Evolutionary conservation across 225 moss, liverwort and hornwort species (phyloP).

Genomic region (Pleurozium schreberi): DNA sequence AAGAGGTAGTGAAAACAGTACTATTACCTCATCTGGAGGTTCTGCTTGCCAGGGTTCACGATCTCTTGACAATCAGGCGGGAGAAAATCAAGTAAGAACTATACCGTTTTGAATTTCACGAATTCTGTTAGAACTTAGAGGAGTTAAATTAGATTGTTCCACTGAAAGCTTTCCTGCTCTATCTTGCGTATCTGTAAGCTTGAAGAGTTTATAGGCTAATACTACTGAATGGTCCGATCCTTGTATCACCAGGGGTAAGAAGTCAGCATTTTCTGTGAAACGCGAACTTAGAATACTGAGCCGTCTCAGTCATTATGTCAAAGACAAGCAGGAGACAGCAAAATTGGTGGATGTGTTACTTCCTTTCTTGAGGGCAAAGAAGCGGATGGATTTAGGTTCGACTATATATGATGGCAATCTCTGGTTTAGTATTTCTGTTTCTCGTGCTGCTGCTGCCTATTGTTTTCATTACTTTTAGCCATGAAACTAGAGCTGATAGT

Average conservation of each 20-base stretch:
- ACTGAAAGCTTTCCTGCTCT: background rate
- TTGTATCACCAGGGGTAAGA: constrained; percentile 40
- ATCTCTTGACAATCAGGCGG: constrained; percentile 59
- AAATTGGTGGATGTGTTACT: constrained; percentile 76
- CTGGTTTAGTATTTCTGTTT: background rate
- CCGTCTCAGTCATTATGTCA: constrained; percentile 62
- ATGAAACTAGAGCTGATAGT: background rate
- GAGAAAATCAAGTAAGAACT: constrained; percentile 53
- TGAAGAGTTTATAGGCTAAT: background rate
- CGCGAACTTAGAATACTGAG: constrained; percentile 81
- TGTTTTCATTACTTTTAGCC: background rate
- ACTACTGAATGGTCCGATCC: background rate
- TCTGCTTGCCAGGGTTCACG: constrained; percentile 64
- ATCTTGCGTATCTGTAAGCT: background rate
- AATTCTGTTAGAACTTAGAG: background rate
- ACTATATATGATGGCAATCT: background rate
- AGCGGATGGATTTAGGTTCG: constrained; percentile 56
- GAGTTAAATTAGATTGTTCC: background rate
- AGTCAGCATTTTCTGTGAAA: constrained; percentile 42
- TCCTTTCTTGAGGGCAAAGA: constrained; percentile 72
- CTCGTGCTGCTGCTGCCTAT: background rate
- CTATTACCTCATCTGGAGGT: constrained; percentile 60
- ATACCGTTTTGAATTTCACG: background rate
- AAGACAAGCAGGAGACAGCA: constrained; percentile 42
- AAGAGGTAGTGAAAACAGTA: constrained; percentile 41